Evolutionary conservation across 306 rosid species (phyloP), one percentile per base, ranked within the genome.

Genomic region (Betula pendula): DNA sequence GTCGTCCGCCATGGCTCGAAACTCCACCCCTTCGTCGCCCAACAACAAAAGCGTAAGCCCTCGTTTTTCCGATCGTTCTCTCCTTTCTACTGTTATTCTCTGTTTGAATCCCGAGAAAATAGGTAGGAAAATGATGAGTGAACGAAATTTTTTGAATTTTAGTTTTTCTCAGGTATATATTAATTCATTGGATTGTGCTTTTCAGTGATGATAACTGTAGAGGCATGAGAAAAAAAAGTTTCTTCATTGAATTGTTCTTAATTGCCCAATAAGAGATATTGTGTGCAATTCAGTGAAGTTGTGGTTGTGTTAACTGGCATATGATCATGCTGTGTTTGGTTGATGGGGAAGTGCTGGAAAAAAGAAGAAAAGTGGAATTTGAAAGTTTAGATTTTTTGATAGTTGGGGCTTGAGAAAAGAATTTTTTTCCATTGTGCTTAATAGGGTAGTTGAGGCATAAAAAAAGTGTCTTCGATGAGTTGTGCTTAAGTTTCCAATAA

Each of bases 1-100:
- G 15, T 86, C 93, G 33, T 68, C 91, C 44, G 77, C 87, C 81
- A 74, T 79, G 77, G 79, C 91, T 10, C 86, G 90, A 43, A 93
- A 84, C 77, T 90, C 96, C 58, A 78, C 71, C 75, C 80, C 82
- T 22, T 80, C 91, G 45, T 81, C 83, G 1, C 80, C 90, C 50
- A 80, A 73, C 48, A 87, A 77, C 71, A 90, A 86, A 56, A 80
- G 60, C 68, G 96, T 90, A 85, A 81, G 48, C 71, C 62, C 75
- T 72, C 72, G 24, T 7, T 14, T 31, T 6, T 11, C 24, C 11
- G 48, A 44, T 33, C 13, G 3, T 20, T 71, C 6, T 31, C 20
- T 51, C 42, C 53, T 8, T 71, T 31, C 83, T 12, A 24, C 14
- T 9, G 29, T 55, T 35, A 8, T 29, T 53, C 0, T 42, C 50